Evolutionary conservation across 2,329 filamentous ascomycete species (phyloP).

Genomic region (Arthroderma uncinatum): DNA sequence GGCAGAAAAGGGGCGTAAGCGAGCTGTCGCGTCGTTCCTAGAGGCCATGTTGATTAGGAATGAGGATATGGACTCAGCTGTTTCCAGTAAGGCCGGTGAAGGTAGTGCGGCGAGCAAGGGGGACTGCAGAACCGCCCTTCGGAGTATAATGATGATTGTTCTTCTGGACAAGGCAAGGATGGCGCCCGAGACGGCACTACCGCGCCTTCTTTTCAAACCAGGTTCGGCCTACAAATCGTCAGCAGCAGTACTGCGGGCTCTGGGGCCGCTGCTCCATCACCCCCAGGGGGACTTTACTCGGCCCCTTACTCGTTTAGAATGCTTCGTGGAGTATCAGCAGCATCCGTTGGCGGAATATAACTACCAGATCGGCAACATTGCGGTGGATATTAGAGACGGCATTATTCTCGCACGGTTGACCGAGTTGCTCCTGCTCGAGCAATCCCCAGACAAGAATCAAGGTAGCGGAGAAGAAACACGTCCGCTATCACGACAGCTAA

Average conservation of each 20-base stretch:
- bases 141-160: constrained; percentile 49
- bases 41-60: constrained; percentile 49
- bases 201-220: constrained; percentile 41
- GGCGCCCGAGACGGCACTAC: constrained; percentile 23
- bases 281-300: constrained; percentile 48
- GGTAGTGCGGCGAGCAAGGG: constrained; percentile 25
- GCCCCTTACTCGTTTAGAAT: constrained; percentile 46
- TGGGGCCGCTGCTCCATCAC: constrained; percentile 46
- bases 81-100: constrained; percentile 12
- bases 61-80: constrained; percentile 37
- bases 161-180: constrained; percentile 47
- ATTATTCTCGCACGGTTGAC: constrained; percentile 49
- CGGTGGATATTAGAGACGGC: constrained; percentile 52
- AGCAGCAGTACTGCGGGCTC: constrained; percentile 39
- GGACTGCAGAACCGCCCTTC: constrained; percentile 48
- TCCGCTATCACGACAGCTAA: constrained; percentile 47
- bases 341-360: constrained; percentile 48
- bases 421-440: constrained; percentile 44
- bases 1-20: constrained; percentile 25
- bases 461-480: constrained; percentile 27
- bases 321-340: constrained; percentile 45
- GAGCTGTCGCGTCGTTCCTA: constrained; percentile 42
- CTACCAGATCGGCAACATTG: constrained; percentile 49
- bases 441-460: constrained; percentile 22
- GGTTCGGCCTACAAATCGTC: constrained; percentile 48